Percentiles rank a stretch among this genome's conserved stretches.
Conservation (phyloP, 176 grass and related monocot species). For the Aegilops speltoides region DNA sequence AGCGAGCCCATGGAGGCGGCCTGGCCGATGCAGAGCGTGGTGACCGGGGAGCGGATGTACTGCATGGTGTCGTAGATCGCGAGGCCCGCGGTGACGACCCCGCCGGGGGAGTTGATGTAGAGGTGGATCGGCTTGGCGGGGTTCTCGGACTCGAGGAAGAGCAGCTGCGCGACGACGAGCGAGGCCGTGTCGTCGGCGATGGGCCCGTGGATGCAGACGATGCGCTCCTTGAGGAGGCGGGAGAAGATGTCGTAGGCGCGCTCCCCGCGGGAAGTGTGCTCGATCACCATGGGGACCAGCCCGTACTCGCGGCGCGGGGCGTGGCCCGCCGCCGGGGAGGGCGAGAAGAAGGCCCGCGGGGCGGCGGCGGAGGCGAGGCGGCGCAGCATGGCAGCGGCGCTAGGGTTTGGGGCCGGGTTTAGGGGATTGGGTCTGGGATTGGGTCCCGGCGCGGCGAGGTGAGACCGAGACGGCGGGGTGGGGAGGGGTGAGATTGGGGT, state of each 20-base stretch:
- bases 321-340: conserved; percentile 6
- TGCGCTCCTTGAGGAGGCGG: conserved; percentile 90
- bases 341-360: conserved; percentile 37
- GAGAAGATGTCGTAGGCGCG: conserved; percentile 90
- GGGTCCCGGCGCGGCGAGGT: conserved; percentile 10
- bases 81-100: conserved; percentile 78
- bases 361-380: conserved; percentile 32
- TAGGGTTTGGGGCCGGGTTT: conserved; percentile 46
- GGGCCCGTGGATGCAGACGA: conserved; percentile 84
- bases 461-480: conserved; percentile 11
- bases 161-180: conserved; percentile 85
- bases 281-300: conserved; percentile 85
- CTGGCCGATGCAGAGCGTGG: conserved; percentile 95
- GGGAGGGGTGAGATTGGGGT: neutral
- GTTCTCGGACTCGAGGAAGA: conserved; percentile 97
- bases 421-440: conserved; percentile 29
- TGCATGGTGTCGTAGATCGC: conserved; percentile 99
- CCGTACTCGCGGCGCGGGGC: conserved; percentile 52
- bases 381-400: conserved; percentile 38
- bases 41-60: conserved; percentile 84
- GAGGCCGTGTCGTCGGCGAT: conserved; percentile 76
- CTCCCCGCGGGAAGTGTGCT: conserved; percentile 86
- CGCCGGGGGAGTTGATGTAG: conserved; percentile 95
- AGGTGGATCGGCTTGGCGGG: conserved; percentile 89
- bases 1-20: conserved; percentile 93